Evolutionary conservation across 106 monocot species (phyloP), one percentile per base, ranked within the genome.

Genomic region (Triglochin maritima): DNA sequence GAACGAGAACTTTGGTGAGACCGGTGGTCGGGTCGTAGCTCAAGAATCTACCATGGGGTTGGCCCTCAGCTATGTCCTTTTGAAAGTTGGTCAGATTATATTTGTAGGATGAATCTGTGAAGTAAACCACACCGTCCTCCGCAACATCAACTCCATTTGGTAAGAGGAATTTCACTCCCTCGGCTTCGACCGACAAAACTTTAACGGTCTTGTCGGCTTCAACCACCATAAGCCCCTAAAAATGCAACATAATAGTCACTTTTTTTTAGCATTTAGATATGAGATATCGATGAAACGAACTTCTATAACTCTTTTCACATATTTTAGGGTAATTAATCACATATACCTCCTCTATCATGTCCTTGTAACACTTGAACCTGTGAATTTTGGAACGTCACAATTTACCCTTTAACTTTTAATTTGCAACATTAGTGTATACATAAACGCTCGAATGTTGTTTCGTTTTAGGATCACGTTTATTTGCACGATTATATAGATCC

Each of bases 71-170:
- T 0, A 81, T 4, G 43, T 88, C 92, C 47, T 76, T 13, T 50
- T 63, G 58, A 51, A 73, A 10, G 4, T 14, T 59, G 2, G 75
- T 60, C 0, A 85, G 3, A 50, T 66, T 56, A 57, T 88, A 88
- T 62, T 93, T 93, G 55, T 85, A 77, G 2, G 92, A 93, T 15
- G 92, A 88, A 67, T 93, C 92, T 0, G 92, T 88, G 85, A 93
- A 88, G 63, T 83, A 93, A 16, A 93, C 80, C n/a, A 64, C 50
- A 46, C 85, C 83, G 11, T 93, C 77, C 0, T 78, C 74, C 7
- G 88, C 79, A 7, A 93, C 85, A 71, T 88, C 88, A 3, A 93
- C 72, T 10, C 88, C 88, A 44, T 93, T 83, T 0, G 80, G 76
- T 0, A 85, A 16, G 2, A 56, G 57, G 48, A 93, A 93, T 10